A percentile compares a stretch with the other conserved stretches of the same genome.
Conservation (phyloP, 2,329 filamentous ascomycete genomes). For the Cercospora sp. region DNA sequence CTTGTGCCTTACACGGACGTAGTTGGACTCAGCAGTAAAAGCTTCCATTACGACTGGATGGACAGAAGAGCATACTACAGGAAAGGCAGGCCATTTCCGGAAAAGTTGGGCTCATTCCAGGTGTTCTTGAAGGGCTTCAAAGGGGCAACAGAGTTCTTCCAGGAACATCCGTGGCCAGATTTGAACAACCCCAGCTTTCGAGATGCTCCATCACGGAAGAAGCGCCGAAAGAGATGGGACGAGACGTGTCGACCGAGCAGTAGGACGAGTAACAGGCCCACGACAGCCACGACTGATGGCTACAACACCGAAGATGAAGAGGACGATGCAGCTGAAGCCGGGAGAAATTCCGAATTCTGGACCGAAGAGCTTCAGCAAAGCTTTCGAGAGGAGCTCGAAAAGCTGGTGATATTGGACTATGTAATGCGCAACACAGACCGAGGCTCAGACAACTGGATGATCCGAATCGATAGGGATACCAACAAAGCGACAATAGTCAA, state of each 20-base stretch:
- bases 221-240: conserved; percentile 72
- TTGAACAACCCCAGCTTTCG: conserved; percentile 69
- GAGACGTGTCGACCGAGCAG: conserved; percentile 74
- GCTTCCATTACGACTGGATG: conserved; percentile 98
- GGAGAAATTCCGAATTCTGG: conserved; percentile 68
- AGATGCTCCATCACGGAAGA: conserved; percentile 66
- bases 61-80: conserved; percentile 84
- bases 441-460: conserved; percentile 99
- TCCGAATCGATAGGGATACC: conserved; percentile 85
- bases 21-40: conserved; percentile 90
- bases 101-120: conserved; percentile 94
- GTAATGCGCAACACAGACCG: conserved; percentile 99
- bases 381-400: conserved; percentile 93
- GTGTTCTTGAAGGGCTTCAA: conserved; percentile 97
- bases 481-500: conserved; percentile 83
- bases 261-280: conserved; percentile 37
- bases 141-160: conserved; percentile 91
- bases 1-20: conserved; percentile 97
- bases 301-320: conserved; percentile 37
- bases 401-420: conserved; percentile 95
- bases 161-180: conserved; percentile 96
- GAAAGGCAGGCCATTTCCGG: conserved; percentile 80
- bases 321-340: conserved; percentile 27
- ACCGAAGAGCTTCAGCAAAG: conserved; percentile 84
- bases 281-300: conserved; percentile 55